phyloP scores from a whole-genome alignment of 108 stramenopile genomes.

The Cylindrotheca fusiformis region DNA sequence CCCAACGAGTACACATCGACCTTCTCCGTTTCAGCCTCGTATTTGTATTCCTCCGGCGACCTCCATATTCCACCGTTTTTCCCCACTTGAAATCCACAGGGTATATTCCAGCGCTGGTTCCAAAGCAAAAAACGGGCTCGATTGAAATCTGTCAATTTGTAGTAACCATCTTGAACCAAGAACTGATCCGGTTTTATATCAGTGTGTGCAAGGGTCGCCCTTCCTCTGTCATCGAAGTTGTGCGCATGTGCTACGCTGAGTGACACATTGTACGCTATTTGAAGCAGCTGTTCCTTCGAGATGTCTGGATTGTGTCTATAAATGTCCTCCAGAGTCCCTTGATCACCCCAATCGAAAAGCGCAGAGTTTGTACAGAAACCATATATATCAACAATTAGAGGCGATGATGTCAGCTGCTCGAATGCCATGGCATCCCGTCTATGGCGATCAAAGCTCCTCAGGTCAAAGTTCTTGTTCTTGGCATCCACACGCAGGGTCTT shows the following conservation, averaged over 20 bases:
- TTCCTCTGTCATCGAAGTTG: constrained; percentile 49
- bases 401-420: constrained; percentile 40
- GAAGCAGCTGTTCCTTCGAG: constrained; percentile 32
- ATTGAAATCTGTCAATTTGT: constrained; percentile 75
- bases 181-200: constrained; percentile 69
- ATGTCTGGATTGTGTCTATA: constrained; percentile 28
- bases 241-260: constrained; percentile 59
- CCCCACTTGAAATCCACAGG: constrained; percentile 51
- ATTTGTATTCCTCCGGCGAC: constrained; percentile 66
- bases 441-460: constrained; percentile 72
- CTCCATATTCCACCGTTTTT: constrained; percentile 59
- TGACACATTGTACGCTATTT: constrained; percentile 66
- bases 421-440: constrained; percentile 69
- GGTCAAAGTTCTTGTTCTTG: constrained; percentile 50
- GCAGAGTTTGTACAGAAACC: constrained; percentile 65
- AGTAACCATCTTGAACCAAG: constrained; percentile 47
- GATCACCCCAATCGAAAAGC: constrained; percentile 63
- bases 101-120: constrained; percentile 16
- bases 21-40: constrained; percentile 59
- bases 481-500: constrained; percentile 50
- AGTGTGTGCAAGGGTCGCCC: constrained; percentile 63
- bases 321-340: constrained; percentile 47
- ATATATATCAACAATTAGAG: constrained; percentile 65
- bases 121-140: constrained; percentile 59
- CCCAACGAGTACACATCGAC: constrained; percentile 69